Evolutionary conservation across 2,329 filamentous ascomycete genomes (phyloP), one percentile per base, ranked within the genome.

Genomic region (Botrytis cinerea): DNA sequence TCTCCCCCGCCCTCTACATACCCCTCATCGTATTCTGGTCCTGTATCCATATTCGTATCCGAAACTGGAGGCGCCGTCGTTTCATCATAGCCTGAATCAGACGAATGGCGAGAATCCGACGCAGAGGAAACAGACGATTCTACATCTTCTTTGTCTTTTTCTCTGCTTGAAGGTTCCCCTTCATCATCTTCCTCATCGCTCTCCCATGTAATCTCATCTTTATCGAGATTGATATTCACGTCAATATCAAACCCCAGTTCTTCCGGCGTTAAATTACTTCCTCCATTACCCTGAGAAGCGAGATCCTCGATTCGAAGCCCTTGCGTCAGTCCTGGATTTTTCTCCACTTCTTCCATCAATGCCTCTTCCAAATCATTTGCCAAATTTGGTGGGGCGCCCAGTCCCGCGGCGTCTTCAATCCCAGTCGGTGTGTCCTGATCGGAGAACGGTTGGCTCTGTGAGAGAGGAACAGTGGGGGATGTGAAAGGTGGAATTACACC

Each of bases 121-220:
- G 35, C 2, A 2, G 62, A 16, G 1, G 43, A 64, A 46, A 46
- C 3, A 46, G 28, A 48, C 12, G 43, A 66, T 18, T 48, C 28
- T 3, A 68, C 10, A 12, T 2, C 54, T 14, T 67, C 35, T 28
- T 54, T 35, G 2, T 68, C 64, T n/a, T 54, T 68, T 40, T 68
- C 64, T 14, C 35, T 5, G 1, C 1, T 8, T 18, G 25, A 0
- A 25, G 48, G 12, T 20, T 54, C 35, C 20, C 22, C 63, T 32
- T 54, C 63, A 7, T 32, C 16, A 12, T 54, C 64, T 1, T 54
- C 46, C 22, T 51, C 46, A 5, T 54, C 64, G 20, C 46, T 68
- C 35, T 68, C 64, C 64, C 64, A 68, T n/a, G 64, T 68, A n/a
- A 68, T 68, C 32, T 68, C 64, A 12, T 68, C 61, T 20, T 64